Evolutionary conservation across 2,329 filamentous ascomycete species (phyloP), one percentile per base, ranked within the genome.

Genomic region (Phaeoacremonium minimum): DNA sequence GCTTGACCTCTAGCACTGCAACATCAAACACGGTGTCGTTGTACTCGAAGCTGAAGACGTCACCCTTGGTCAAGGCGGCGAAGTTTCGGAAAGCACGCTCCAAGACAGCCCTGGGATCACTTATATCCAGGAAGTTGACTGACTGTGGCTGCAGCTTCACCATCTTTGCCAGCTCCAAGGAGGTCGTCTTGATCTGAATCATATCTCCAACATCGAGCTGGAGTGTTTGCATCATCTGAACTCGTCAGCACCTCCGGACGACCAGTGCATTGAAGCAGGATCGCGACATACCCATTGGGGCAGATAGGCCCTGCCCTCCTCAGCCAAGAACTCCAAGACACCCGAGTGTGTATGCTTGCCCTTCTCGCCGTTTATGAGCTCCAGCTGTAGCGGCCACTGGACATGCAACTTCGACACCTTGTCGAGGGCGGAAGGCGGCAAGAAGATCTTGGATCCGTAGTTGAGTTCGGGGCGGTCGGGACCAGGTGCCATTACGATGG

Each of bases 101-200:
- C 18, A 98, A 80, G 11, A 98, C 93, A 28, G 93, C 93, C 65
- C 95, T 96, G 15, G 93, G 93, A 53, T 98, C 93, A 51, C 85
- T 91, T 57, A 98, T 97, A 31, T 97, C 91, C 45, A 98, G 84
- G 64, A 98, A 98, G 50, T 84, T 85, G 35, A 86, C 81, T 15
- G 87, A 90, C 64, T 98, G 93, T 0, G 93, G 87, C 66, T 98
- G 91, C 7, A 98, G 78, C 66, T 98, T 98, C 68, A 98, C 94
- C 61, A 95, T 84, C 45, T 83, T 83, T 20, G 93, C 93, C 1
- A 91, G 81, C 34, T 90, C 87, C 13, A 98, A 77, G 29, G 95
- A 91, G 3, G 93, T 97, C 7, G 88, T 94, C 63, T 94, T 94
- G 61, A 96, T 83, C 65, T 98, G 90, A 4, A 98, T 76, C 52